Conservation (phyloP, 108 stramenopile species). For the Bacterosira constricta region DNA sequence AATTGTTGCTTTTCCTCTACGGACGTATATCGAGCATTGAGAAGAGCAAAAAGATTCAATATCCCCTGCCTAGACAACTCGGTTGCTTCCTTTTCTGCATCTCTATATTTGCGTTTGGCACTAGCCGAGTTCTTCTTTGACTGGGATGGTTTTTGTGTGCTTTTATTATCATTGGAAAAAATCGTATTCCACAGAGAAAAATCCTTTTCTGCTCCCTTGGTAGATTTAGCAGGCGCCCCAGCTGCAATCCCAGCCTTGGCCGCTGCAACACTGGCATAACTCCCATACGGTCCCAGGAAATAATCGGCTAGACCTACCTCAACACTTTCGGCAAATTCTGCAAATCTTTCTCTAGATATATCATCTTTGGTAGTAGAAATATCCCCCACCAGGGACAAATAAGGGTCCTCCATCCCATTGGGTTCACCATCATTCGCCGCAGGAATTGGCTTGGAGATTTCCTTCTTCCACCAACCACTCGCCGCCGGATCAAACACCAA, state of each 20-base stretch:
- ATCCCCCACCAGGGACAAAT: too few relatives aligned
- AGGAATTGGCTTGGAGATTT: neutral
- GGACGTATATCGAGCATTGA: slow-evolving; percentile 84
- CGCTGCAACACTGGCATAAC: slow-evolving; percentile 70
- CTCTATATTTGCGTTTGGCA: slow-evolving; percentile 19
- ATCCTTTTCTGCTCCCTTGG: neutral
- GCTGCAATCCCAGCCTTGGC: slow-evolving; percentile 75
- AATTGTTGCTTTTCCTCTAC: slow-evolving; percentile 77
- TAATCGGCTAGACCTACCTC: slow-evolving; percentile 87
- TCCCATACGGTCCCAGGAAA: slow-evolving; percentile 86
- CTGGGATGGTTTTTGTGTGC: neutral
- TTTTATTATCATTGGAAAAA: slow-evolving; percentile 1
- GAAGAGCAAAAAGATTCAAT: slow-evolving; percentile 76
- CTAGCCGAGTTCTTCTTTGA: neutral
- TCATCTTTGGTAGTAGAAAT: slow-evolving; percentile 2
- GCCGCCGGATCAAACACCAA: slow-evolving; percentile 84
- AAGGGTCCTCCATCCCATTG: neutral
- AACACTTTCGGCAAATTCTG: slow-evolving; percentile 86
- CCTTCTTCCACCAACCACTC: slow-evolving; percentile 69
- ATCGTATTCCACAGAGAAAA: neutral
- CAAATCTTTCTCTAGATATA: slow-evolving; percentile 54
- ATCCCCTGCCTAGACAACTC: slow-evolving; percentile 69
- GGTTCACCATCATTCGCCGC: neutral
- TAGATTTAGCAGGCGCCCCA: slow-evolving; percentile 58
- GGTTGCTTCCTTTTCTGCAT: slow-evolving; percentile 21